These are phyloP conservation scores for Cercospora brassicicola DNA, from an alignment of 2,329 filamentous ascomycete genomes.

Conservation along the genomic window DNA sequence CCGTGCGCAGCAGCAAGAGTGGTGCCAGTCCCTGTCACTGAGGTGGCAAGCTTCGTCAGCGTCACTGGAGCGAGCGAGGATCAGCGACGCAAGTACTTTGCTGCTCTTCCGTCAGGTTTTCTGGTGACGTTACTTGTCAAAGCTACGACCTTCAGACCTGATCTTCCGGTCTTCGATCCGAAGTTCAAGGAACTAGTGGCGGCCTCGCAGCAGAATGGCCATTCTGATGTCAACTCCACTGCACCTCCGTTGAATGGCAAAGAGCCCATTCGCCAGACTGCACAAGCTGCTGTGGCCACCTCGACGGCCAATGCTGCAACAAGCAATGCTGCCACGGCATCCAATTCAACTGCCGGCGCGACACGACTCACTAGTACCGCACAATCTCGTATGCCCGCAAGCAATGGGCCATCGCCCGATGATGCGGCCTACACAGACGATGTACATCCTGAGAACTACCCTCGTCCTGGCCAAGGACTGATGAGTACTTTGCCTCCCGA, in stretches of 20 bases:
- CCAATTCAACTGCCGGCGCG: constrained; percentile 23
- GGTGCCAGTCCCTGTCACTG: constrained; percentile 43
- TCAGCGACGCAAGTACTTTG: constrained; percentile 54
- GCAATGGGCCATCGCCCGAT: constrained; percentile 34
- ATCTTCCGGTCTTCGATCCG: constrained; percentile 64
- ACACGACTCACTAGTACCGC: neutral
- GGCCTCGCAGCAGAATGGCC: constrained; percentile 15
- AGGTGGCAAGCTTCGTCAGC: constrained; percentile 43
- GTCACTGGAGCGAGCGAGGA: constrained; percentile 37
- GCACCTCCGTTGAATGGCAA: neutral
- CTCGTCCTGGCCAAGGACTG: constrained; percentile 62
- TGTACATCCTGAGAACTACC: constrained; percentile 59
- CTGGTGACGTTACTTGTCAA: constrained; percentile 66
- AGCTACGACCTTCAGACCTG: constrained; percentile 61
- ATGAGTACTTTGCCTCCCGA: constrained; percentile 55
- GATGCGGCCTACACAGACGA: constrained; percentile 57
- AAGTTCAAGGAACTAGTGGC: constrained; percentile 27
- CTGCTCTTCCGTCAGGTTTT: constrained; percentile 59
- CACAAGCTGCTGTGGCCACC: neutral
- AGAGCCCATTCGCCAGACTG: neutral
- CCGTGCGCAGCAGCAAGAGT: constrained; percentile 58
- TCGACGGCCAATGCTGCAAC: neutral
- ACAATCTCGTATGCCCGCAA: neutral
- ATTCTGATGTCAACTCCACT: neutral
- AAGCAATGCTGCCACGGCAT: neutral